A percentile compares a stretch with the other conserved stretches of the same genome.
phyloP scores from a whole-genome alignment of 2,329 filamentous ascomycete genomes.

The Ophiognomonia clavigignenti-juglandacearum region DNA sequence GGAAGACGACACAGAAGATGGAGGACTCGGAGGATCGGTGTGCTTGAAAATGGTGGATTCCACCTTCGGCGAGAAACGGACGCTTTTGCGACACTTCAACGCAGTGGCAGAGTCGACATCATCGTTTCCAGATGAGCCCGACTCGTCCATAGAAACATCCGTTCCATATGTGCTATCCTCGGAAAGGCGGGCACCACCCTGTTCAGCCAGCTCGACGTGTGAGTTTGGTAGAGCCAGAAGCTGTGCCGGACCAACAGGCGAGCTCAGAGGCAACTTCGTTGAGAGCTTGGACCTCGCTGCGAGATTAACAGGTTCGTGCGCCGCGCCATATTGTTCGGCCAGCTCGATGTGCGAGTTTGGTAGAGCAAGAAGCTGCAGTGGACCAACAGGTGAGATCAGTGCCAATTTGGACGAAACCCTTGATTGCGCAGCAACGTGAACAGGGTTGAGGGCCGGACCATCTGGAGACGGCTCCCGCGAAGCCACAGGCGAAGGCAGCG shows the following conservation, averaged over 20 bases:
- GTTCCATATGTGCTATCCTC: constrained; percentile 7
- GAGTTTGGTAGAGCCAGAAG: constrained; percentile 56
- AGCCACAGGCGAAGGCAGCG: background rate
- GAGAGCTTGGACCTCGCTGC: no score
- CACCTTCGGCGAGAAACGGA: constrained; percentile 65
- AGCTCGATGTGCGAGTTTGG: no score
- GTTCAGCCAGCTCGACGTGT: constrained; percentile 24
- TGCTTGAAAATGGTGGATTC: constrained; percentile 57
- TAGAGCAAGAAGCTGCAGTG: no score
- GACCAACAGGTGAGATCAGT: no score
- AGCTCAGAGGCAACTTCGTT: no score
- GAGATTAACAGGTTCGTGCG: no score
- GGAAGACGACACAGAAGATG: constrained; percentile 13
- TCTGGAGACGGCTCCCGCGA: no score
- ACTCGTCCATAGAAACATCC: constrained; percentile 10
- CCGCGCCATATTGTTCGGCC: no score
- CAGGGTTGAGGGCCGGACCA: no score
- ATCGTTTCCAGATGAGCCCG: constrained; percentile 14
- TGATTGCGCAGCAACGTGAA: no score
- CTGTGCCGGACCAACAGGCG: constrained; percentile 40
- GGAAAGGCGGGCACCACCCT: background rate
- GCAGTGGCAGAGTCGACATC: constrained; percentile 13
- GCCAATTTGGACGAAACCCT: no score
- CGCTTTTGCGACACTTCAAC: constrained; percentile 53
- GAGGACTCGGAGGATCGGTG: constrained; percentile 46